phyloP scores from a whole-genome alignment of 768 basidiomycete genomes.

The Xanthoconium purpureum region DNA sequence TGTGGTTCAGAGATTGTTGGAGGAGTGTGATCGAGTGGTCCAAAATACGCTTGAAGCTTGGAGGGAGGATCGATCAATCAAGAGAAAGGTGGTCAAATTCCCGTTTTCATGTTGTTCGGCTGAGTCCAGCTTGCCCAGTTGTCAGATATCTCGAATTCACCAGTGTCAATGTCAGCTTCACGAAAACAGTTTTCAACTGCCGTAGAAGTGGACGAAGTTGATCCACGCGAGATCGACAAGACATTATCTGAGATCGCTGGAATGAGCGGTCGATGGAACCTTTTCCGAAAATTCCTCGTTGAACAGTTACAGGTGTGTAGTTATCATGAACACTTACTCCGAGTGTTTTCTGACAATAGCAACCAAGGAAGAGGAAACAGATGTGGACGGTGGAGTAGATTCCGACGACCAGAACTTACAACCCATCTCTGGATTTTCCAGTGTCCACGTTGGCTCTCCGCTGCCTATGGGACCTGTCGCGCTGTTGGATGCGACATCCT shows the following conservation, averaged over 20 bases:
- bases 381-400: slow-evolving; percentile 1
- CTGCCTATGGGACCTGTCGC: slow-evolving; percentile 9
- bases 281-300: slow-evolving; percentile 84
- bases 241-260: slow-evolving; percentile 83
- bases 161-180: slow-evolving; percentile 30
- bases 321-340: background rate
- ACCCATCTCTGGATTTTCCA: background rate
- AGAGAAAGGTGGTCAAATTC: slow-evolving; percentile 58
- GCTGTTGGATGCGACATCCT: slow-evolving; percentile 48
- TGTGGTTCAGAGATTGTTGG: slow-evolving; percentile 71
- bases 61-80: slow-evolving; percentile 86
- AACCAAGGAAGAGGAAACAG: slow-evolving; percentile 18
- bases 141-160: slow-evolving; percentile 44
- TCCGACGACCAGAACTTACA: slow-evolving; percentile 5
- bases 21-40: slow-evolving; percentile 86
- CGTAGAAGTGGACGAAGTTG: slow-evolving; percentile 56
- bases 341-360: background rate
- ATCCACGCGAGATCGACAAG: slow-evolving; percentile 90
- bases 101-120: slow-evolving; percentile 1
- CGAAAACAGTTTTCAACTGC: slow-evolving; percentile 32
- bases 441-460: background rate
- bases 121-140: slow-evolving; percentile 35
- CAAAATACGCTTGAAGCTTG: slow-evolving; percentile 73
- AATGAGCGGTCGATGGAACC: slow-evolving; percentile 88
- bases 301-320: slow-evolving; percentile 62